A percentile compares a stretch with the other conserved stretches of the same genome.
Conservation (phyloP, 1,139 yeast genomes). For the Hyphopichia buzzinii region DNA sequence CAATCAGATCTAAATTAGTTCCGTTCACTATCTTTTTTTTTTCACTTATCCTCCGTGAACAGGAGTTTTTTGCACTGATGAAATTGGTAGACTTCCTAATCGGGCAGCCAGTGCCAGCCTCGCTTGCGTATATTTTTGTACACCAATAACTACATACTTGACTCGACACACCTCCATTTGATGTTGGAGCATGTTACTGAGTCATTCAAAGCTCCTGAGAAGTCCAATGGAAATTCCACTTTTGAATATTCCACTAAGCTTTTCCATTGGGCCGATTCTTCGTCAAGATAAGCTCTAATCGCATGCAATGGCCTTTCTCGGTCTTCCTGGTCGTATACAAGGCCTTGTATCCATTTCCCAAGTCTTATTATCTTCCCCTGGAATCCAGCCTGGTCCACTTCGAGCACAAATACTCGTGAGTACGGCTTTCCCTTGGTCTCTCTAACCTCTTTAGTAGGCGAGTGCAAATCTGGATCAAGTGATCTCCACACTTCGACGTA, state of each 20-base stretch:
- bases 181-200: conserved; percentile 9
- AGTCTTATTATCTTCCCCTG: conserved; percentile 48
- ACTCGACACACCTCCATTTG: conserved; percentile 17
- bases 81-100: conserved; percentile 2
- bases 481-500: conserved; percentile 62
- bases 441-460: conserved; percentile 29
- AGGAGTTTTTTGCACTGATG: not conserved
- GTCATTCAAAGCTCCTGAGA: conserved; percentile 15
- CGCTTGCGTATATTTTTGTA: not conserved
- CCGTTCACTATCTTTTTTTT: not conserved
- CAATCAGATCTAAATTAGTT: not conserved
- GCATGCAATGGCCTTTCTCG: conserved; percentile 25
- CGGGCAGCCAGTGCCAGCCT: not conserved
- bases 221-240: conserved; percentile 23
- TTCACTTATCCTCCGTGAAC: not conserved
- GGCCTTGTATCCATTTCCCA: conserved; percentile 58
- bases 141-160: not conserved
- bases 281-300: conserved; percentile 21
- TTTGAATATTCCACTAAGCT: conserved; percentile 27
- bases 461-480: conserved; percentile 37
- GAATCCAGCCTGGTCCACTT: conserved; percentile 16
- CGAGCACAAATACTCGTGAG: conserved; percentile 22
- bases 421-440: conserved; percentile 14
- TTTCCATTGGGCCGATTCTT: conserved; percentile 19
- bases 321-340: conserved; percentile 36